Evolutionary conservation across 352 stramenopile species (phyloP), one percentile per base, ranked within the genome.

Genomic region (Phytophthora chlamydospora): DNA sequence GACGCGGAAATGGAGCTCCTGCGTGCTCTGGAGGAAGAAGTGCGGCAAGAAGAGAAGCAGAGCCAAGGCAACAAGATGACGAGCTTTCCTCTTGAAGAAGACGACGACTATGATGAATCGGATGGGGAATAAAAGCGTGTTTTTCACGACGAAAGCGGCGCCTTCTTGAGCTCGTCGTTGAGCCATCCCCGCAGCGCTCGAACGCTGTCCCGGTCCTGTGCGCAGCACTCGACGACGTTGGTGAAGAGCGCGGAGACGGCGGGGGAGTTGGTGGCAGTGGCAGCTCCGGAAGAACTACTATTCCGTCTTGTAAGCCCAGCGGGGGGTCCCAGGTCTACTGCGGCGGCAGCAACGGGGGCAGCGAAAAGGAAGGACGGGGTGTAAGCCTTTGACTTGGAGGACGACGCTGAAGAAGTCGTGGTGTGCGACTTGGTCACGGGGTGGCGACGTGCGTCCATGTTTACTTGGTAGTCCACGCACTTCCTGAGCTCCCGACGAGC

Each of bases 391-490:
- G 31, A 54, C 24, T 61, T 60, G 32, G 35, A 36, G 16, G 36
- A 51, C 9, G 66, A 45, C 11, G 21, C 36, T 40, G 40, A 62
- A 33, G 11, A 27, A 31, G 17, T 27, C 12, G 50, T 19, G 8
- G 35, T 41, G 36, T 66, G 45, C 36, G 60, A 8, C 53, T 34
- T 56, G 3, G 11, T 40, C 11, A 58, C 42, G 0, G 75, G 77
- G 8, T 83, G 58, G 24, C 68, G 68, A 16, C 73, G 71, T 44
- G 75, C 72, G 19, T 83, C 66, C 65, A 78, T 71, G 39, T 44
- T 65, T 4, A 89, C 19, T 7, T 83, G 58, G 49, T 87, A 73
- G 45, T 88, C 68, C 17, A 89, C 69, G 31, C 73, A 79, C 34
- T 71, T 65, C 11, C 77, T 76, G 27, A 89, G 74, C 50, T 85